Base-by-base conservation (phyloP, 2,329 filamentous ascomycete genomes). In the Berkeleyomyces rouxiae region DNA sequence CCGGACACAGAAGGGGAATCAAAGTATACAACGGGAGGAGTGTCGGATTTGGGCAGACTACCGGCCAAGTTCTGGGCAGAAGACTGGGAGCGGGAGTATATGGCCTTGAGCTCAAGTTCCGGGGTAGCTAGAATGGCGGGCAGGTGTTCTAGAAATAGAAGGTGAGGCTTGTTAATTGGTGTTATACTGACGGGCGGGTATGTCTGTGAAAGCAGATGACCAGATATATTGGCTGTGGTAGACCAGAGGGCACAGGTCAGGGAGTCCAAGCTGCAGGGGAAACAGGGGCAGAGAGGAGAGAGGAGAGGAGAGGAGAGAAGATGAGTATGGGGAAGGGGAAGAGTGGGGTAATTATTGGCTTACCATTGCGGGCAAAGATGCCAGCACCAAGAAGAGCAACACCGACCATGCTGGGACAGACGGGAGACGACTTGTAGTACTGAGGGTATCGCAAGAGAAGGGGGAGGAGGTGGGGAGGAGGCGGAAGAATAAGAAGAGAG, bases 321-420 rank as follows among this genome's bases (percentile, higher is more conserved):
- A 23, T 23, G 23, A 23, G 23, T 23, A 23, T 23, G 33, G 43
- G 13, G 59, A 46, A 42, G 55, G 42, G 42, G 13, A 40, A 46
- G 55, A 33, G 55, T 36, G 33, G 57, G 58, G 68, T 72, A 55
- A 68, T 9, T 31, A 39, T 11, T 23, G 23, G 40, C 61, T 47
- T 37, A 81, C 78, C 66, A 84, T 79, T 78, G 68, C 78, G 78
- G 67, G 79, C 80, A 67, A 85, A 85, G 67, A 85, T 81, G 68
- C 82, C 83, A 65, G 80, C 79, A 44, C 83, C 83, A 61, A 86
- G 78, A 63, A 86, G 76, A 53, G 83, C 83, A 49, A 85, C 74
- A 64, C 79, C 79, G 61, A 75, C 70, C 61, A 62, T 66, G 31
- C 31, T 11, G 31, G 36, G 40, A 3, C 3, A 31, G 13, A 40